Conservation (phyloP, 2,329 filamentous ascomycete genomes). For the Xylariaceae sp. region DNA sequence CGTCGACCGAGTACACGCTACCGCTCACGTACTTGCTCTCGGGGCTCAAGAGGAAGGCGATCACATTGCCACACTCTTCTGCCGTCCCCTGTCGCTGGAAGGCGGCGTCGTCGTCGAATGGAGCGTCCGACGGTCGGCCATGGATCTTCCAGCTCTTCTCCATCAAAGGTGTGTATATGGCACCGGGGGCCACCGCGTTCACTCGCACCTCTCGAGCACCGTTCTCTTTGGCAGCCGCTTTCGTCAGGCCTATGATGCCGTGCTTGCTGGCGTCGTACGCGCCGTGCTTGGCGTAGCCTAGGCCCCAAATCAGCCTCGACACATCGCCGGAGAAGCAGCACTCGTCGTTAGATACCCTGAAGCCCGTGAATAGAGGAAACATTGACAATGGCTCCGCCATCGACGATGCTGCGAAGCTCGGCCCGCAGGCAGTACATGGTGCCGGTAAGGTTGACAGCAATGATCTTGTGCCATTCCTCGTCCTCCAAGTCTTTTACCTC, state of each 20-base stretch:
- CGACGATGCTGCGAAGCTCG: conserved; percentile 35
- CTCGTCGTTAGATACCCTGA: conserved; percentile 29
- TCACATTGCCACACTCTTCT: conserved; percentile 38
- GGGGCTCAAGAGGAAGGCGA: conserved; percentile 40
- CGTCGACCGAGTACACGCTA: conserved; percentile 39
- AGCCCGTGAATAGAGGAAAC: conserved; percentile 45
- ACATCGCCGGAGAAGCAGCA: conserved; percentile 12
- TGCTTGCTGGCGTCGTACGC: conserved; percentile 32
- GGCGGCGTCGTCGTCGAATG: conserved; percentile 34
- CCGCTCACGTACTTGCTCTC: conserved; percentile 40
- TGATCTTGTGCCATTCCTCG: conserved; percentile 40
- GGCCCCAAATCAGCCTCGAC: conserved; percentile 9
- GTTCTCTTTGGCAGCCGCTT: conserved; percentile 28
- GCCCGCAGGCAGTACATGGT: conserved; percentile 43
- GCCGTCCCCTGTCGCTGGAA: conserved; percentile 37
- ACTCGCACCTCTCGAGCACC: conserved; percentile 36
- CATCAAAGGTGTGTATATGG: conserved; percentile 44
- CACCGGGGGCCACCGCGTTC: conserved; percentile 41
- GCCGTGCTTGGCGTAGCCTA: conserved; percentile 32
- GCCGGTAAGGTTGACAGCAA: conserved; percentile 42
- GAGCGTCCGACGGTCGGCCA: conserved; percentile 28
- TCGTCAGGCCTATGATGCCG: conserved; percentile 30
- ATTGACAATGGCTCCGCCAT: conserved; percentile 52
- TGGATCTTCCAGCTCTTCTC: conserved; percentile 32
- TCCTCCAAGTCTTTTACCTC: conserved; percentile 37